A percentile compares a stretch with the other conserved stretches of the same genome.
Conservation (phyloP, 1,284 basidiomycete species). For the Mycena citricolor region DNA sequence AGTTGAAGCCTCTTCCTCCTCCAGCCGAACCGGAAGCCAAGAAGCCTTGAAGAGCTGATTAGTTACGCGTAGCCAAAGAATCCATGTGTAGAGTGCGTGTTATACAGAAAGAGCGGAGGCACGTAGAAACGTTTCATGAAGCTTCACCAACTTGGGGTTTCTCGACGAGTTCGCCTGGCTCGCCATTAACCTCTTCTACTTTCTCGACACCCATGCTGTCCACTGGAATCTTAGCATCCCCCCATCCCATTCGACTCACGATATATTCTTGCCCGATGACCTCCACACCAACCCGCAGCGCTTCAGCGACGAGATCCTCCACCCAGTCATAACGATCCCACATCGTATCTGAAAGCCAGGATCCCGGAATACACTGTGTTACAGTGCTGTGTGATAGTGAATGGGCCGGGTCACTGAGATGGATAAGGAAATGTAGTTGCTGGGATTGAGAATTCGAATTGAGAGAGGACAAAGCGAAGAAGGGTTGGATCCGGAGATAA, state of each 20-base stretch:
- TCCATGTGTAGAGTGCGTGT: slow-evolving; percentile 18
- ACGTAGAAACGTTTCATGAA: slow-evolving; percentile 21
- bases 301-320: slow-evolving; percentile 88
- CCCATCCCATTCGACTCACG: slow-evolving; percentile 79
- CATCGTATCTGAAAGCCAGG: slow-evolving; percentile 70
- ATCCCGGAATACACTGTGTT: slow-evolving; percentile 77
- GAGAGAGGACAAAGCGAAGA: slow-evolving; percentile 47
- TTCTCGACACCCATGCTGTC: slow-evolving; percentile 3
- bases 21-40: slow-evolving; percentile 57
- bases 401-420: slow-evolving; percentile 82
- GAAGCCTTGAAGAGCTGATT: slow-evolving; percentile 68
- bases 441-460: slow-evolving; percentile 36
- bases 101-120: slow-evolving; percentile 10
- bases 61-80: slow-evolving; percentile 9
- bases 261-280: slow-evolving; percentile 88
- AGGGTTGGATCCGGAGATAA: slow-evolving; percentile 92
- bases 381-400: slow-evolving; percentile 73
- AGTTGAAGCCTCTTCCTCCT: slow-evolving; percentile 70
- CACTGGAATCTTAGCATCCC: too few species aligned
- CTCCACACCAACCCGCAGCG: slow-evolving; percentile 78
- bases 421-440: slow-evolving; percentile 83
- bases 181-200: slow-evolving; percentile 25
- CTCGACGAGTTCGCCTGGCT: slow-evolving; percentile 30
- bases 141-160: slow-evolving; percentile 21
- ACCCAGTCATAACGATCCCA: slow-evolving; percentile 96